Conservation (phyloP, 2,329 filamentous ascomycete species). For the Colletotrichum sidae region DNA sequence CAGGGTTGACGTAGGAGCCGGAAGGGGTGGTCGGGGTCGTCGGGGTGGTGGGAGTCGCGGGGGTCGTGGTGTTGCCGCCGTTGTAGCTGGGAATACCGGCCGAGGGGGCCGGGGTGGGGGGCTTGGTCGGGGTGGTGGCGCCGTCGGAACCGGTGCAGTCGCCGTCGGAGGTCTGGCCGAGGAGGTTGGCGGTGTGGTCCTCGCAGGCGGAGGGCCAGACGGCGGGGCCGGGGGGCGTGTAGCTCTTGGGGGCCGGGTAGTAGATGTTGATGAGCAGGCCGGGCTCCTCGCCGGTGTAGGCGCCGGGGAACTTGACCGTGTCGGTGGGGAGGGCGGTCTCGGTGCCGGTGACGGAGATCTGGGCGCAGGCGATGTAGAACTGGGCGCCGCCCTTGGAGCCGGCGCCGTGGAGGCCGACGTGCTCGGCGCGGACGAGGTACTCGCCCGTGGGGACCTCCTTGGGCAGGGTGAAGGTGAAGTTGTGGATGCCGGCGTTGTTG, state of each 20-base stretch:
- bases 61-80: conserved; percentile 32
- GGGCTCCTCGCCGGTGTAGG: conserved; percentile 47
- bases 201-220: conserved; percentile 49
- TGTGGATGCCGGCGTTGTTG: conserved; percentile 45
- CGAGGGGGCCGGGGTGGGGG: conserved; percentile 34
- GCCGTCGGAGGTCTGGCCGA: conserved; percentile 47
- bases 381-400: conserved; percentile 47
- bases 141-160: conserved; percentile 47
- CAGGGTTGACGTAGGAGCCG: too few relatives aligned
- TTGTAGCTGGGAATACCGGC: conserved; percentile 34
- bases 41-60: not conserved
- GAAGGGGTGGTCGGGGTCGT: too few relatives aligned
- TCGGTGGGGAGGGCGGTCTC: conserved; percentile 46
- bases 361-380: conserved; percentile 52
- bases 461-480: conserved; percentile 55
- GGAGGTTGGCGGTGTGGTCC: conserved; percentile 52
- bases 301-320: conserved; percentile 48
- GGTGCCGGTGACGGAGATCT: conserved; percentile 48
- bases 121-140: conserved; percentile 27
- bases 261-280: conserved; percentile 50
- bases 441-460: conserved; percentile 49
- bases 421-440: conserved; percentile 52
- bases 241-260: conserved; percentile 48
- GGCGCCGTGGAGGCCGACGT: conserved; percentile 49
- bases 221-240: conserved; percentile 47